Evolutionary conservation across 805 yeast genomes (phyloP).

Genomic region (Teunomyces barrocoloradensis): DNA sequence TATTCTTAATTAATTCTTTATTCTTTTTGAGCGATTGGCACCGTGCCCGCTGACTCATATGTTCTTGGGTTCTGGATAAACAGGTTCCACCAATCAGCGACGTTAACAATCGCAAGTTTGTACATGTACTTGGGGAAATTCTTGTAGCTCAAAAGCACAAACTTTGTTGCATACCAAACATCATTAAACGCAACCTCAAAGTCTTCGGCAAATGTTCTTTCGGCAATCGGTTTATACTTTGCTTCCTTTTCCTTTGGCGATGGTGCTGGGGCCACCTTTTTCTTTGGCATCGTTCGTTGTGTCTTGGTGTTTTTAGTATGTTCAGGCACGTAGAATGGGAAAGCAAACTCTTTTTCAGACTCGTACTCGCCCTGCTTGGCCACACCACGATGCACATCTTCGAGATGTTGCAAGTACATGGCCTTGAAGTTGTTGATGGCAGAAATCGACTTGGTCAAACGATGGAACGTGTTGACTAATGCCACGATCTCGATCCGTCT

Average conservation of each 20-base stretch:
- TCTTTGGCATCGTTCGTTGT: slow-evolving; percentile 6
- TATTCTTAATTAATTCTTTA: neutral
- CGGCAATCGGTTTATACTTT: neutral
- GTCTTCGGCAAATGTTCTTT: slow-evolving; percentile 32
- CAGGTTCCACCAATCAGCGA: slow-evolving; percentile 64
- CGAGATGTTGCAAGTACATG: slow-evolving; percentile 45
- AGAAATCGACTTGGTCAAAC: slow-evolving; percentile 79
- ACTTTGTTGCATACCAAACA: slow-evolving; percentile 58
- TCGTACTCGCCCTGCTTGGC: slow-evolving; percentile 43
- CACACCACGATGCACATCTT: slow-evolving; percentile 38
- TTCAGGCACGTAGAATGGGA: slow-evolving; percentile 29
- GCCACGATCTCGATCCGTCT: slow-evolving; percentile 86
- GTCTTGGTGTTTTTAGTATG: neutral
- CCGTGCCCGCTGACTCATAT: slow-evolving; percentile 1
- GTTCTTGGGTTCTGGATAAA: slow-evolving; percentile 58
- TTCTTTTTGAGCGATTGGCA: neutral
- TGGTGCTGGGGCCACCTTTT: slow-evolving; percentile 6
- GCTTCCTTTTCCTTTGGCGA: slow-evolving; percentile 1
- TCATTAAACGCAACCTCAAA: slow-evolving; percentile 50
- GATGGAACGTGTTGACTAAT: slow-evolving; percentile 85
- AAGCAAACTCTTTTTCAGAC: slow-evolving; percentile 26
- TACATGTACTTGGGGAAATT: slow-evolving; percentile 66
- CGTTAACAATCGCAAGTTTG: slow-evolving; percentile 46
- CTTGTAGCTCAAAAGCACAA: slow-evolving; percentile 63
- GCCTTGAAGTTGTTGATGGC: slow-evolving; percentile 70